A percentile compares a stretch with the other conserved stretches of the same genome.
Evolutionary conservation across 768 basidiomycete genomes (phyloP).

Genomic region (Obba rivulosa): DNA sequence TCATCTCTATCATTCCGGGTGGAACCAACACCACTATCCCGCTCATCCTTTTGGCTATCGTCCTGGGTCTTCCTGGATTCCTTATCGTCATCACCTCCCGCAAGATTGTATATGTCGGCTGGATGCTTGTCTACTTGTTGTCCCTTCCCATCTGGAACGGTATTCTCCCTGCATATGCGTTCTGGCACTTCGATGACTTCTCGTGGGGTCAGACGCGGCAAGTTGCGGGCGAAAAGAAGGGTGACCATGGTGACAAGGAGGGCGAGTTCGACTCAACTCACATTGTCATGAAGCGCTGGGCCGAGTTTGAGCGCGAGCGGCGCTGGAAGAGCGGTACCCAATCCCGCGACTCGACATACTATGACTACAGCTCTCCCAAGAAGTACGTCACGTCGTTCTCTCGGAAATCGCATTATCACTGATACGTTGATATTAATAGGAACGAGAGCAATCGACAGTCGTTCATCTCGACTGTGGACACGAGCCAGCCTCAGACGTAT

Average conservation of each 20-base stretch:
- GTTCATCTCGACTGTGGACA: constrained; percentile 70
- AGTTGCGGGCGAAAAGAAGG: constrained; percentile 65
- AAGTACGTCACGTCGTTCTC: constrained; percentile 39
- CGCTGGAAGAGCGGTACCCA: constrained; percentile 86
- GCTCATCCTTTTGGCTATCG: constrained; percentile 86
- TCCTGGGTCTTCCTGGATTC: constrained; percentile 93
- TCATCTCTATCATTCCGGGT: constrained; percentile 80
- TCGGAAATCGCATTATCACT: constrained; percentile 4
- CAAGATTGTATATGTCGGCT: constrained; percentile 91
- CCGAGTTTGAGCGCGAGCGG: constrained; percentile 93
- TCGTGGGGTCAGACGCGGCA: constrained; percentile 95
- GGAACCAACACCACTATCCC: constrained; percentile 80
- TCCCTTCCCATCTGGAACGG: constrained; percentile 98
- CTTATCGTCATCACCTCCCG: constrained; percentile 95
- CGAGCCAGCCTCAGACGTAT: constrained; percentile 47
- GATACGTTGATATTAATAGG: constrained; percentile 7
- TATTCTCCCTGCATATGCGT: constrained; percentile 91
- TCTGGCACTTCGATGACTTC: constrained; percentile 99
- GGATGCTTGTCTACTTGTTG: constrained; percentile 93
- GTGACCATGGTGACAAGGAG: constrained; percentile 83
- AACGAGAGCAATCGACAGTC: constrained; percentile 58
- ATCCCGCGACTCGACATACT: constrained; percentile 73
- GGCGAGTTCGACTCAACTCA: constrained; percentile 95
- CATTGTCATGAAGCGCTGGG: constrained; percentile 99
- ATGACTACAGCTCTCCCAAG: constrained; percentile 49